Conservation (phyloP, 2,329 filamentous ascomycete species). For the Neopestalotiopsis sp. region DNA sequence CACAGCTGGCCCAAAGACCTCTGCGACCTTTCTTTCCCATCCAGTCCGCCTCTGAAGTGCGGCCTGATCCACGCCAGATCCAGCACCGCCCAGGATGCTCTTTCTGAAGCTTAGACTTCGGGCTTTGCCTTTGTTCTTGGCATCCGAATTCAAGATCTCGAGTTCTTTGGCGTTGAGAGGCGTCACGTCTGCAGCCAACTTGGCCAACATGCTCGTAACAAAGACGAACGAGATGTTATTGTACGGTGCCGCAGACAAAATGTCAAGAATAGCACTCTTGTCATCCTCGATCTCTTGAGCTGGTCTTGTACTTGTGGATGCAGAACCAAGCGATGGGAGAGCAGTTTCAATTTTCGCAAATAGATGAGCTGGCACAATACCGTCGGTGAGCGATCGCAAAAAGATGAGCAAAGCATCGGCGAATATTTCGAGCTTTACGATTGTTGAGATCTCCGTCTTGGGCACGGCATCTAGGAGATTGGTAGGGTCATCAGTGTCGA, state of each 20-base stretch:
- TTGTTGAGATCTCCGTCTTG: conserved; percentile 61
- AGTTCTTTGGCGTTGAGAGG: conserved; percentile 45
- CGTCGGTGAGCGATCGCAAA: conserved; percentile 76
- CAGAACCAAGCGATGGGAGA: conserved; percentile 45
- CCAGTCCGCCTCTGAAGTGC: conserved; percentile 60
- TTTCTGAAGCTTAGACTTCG: conserved; percentile 51
- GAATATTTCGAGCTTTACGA: conserved; percentile 77
- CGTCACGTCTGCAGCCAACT: conserved; percentile 55
- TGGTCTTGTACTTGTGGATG: conserved; percentile 20
- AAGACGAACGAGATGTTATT: conserved; percentile 93
- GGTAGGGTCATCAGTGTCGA: conserved; percentile 70
- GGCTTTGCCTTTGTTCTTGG: conserved; percentile 18
- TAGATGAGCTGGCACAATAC: conserved; percentile 72
- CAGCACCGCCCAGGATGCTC: conserved; percentile 28
- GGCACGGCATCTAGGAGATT: conserved; percentile 65
- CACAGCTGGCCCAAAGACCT: conserved; percentile 68
- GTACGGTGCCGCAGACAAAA: conserved; percentile 72
- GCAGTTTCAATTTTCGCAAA: conserved; percentile 74
- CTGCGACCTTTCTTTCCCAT: conserved; percentile 67
- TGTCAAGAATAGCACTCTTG: conserved; percentile 70
- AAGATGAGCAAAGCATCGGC: conserved; percentile 77
- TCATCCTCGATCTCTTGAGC: conserved; percentile 44
- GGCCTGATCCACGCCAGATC: conserved; percentile 48
- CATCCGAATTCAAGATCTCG: conserved; percentile 37
- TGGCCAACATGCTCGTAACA: conserved; percentile 75